phyloP scores from a whole-genome alignment of 441 rosid species.

The Hypseocharis bilobata region DNA sequence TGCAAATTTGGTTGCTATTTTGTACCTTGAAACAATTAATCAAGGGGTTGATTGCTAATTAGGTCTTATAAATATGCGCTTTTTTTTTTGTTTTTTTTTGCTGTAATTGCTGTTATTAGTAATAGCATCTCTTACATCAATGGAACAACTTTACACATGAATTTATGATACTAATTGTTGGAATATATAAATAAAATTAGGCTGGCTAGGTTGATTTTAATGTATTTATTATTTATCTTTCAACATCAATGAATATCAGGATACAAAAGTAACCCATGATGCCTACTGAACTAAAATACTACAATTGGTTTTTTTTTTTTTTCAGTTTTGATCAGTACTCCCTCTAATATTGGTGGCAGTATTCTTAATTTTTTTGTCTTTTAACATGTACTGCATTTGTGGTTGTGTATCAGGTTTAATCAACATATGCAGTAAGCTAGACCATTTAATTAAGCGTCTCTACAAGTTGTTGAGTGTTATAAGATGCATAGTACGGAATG shows the following conservation, averaged over 20 bases:
- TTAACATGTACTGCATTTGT: not conserved
- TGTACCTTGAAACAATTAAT: no score
- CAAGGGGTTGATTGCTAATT: not conserved
- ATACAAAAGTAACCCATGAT: no score
- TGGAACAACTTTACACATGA: not conserved
- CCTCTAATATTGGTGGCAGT: not conserved
- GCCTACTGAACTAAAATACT: no score
- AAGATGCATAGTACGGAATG: conserved; percentile 20
- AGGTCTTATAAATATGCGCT: not conserved
- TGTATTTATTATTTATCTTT: no score
- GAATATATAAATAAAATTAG: not conserved
- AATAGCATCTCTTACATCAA: not conserved
- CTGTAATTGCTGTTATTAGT: not conserved
- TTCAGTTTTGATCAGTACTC: not conserved
- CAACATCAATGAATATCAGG: no score
- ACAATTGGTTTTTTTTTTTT: no score
- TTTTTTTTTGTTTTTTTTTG: not conserved
- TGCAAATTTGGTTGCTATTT: not conserved
- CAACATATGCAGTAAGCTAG: not conserved
- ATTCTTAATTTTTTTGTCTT: not conserved
- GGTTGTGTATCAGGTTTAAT: not conserved
- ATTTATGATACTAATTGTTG: not conserved
- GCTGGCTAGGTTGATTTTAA: no score
- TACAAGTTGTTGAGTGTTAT: not conserved
- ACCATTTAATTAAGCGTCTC: not conserved